phyloP scores from a whole-genome alignment of 2,329 filamentous ascomycete genomes.

The Endocalyx cinctus region DNA sequence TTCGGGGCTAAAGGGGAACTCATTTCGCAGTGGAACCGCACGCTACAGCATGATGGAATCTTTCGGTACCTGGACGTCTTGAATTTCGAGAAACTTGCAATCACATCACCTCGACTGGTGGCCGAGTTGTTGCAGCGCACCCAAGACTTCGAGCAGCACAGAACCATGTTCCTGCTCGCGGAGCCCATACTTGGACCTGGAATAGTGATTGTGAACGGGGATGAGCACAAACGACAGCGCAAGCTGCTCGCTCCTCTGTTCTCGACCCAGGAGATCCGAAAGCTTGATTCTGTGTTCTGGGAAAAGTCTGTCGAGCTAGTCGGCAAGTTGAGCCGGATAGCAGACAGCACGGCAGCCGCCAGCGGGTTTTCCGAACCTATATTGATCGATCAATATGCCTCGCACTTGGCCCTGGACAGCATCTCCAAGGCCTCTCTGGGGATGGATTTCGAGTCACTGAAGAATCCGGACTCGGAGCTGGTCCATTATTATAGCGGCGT shows the following conservation, averaged over 20 bases:
- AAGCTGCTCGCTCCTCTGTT: slow-evolving; percentile 16
- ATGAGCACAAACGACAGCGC: slow-evolving; percentile 17
- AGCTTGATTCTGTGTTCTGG: slow-evolving; percentile 17
- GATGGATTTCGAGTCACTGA: slow-evolving; percentile 9
- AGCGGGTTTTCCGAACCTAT: slow-evolving; percentile 6
- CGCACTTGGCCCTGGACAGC: slow-evolving; percentile 7
- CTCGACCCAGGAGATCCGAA: slow-evolving; percentile 14
- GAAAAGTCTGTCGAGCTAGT: slow-evolving; percentile 13
- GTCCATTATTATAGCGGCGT: slow-evolving; percentile 9
- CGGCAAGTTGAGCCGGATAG: slow-evolving; percentile 7
- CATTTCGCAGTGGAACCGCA: slow-evolving; percentile 4
- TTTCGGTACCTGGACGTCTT: slow-evolving; percentile 12
- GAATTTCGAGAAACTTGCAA: slow-evolving; percentile 9
- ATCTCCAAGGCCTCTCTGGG: slow-evolving; percentile 11
- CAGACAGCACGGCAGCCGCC: background rate
- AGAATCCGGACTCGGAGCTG: slow-evolving; percentile 8
- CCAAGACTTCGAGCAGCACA: slow-evolving; percentile 15
- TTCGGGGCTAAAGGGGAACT: slow-evolving; percentile 5
- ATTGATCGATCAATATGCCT: slow-evolving; percentile 9
- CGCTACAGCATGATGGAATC: slow-evolving; percentile 20
- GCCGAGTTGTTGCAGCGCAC: slow-evolving; percentile 8
- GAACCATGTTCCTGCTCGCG: slow-evolving; percentile 6
- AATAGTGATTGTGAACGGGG: slow-evolving; percentile 13
- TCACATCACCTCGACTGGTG: slow-evolving; percentile 9
- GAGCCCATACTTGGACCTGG: slow-evolving; percentile 11